phyloP scores from a whole-genome alignment of 768 basidiomycete genomes.

The Boletus coccyginus region DNA sequence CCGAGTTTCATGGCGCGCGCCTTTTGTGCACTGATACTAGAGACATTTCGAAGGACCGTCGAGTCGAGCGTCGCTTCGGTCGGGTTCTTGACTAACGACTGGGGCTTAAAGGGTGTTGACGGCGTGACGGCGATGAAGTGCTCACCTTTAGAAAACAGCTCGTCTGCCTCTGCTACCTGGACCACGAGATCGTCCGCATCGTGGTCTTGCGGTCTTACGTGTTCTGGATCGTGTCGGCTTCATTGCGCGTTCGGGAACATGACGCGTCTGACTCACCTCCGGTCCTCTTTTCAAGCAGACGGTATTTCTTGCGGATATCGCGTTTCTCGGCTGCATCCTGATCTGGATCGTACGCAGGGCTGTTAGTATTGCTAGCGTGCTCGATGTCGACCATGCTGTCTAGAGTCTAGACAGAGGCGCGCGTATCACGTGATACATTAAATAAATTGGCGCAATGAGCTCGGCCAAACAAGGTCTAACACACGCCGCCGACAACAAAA shows the following conservation, averaged over 20 bases:
- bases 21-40: constrained; percentile 78
- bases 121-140: neutral
- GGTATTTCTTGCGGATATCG: constrained; percentile 68
- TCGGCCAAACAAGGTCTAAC: constrained; percentile 23
- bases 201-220: constrained; percentile 53
- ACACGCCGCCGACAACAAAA: neutral
- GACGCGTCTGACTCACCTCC: constrained; percentile 48
- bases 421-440: constrained; percentile 16
- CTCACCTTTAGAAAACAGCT: constrained; percentile 62
- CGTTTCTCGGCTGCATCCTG: constrained; percentile 82
- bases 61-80: constrained; percentile 93
- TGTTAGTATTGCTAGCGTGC: constrained; percentile 13
- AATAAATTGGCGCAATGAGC: too few species aligned
- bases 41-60: constrained; percentile 69
- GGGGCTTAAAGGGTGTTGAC: neutral
- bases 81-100: constrained; percentile 64
- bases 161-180: constrained; percentile 56
- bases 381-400: constrained; percentile 20
- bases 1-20: constrained; percentile 92
- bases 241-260: neutral
- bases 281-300: constrained; percentile 57
- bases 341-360: constrained; percentile 72
- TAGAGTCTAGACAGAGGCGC: neutral
- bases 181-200: constrained; percentile 53
- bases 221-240: constrained; percentile 29